Conservation (phyloP, 495 filamentous ascomycete species). For the Opeltia flavorubescens region DNA sequence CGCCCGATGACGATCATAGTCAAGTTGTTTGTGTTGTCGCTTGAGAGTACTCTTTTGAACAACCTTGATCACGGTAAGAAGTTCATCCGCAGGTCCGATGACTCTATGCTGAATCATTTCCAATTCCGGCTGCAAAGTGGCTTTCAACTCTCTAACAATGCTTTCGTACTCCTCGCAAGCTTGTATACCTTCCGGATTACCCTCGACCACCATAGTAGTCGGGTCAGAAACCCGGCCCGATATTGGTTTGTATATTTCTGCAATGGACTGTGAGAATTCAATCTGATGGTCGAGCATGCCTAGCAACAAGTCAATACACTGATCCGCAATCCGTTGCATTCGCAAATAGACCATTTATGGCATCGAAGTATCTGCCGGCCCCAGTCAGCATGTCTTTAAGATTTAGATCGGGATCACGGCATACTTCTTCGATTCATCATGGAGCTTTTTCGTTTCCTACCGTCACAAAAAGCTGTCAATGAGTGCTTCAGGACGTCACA, state of each 20-base stretch:
- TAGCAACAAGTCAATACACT: constrained; percentile 20
- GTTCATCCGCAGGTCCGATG: constrained; percentile 85
- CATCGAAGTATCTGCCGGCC: constrained; percentile 61
- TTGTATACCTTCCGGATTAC: constrained; percentile 84
- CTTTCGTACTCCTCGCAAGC: constrained; percentile 95
- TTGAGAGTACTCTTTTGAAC: constrained; percentile 81
- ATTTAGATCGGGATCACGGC: not conserved
- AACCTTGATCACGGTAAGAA: constrained; percentile 88
- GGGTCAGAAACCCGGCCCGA: constrained; percentile 92
- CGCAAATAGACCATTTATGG: constrained; percentile 61
- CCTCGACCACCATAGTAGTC: constrained; percentile 61
- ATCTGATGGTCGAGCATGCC: constrained; percentile 96
- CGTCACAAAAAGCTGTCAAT: constrained; percentile 6
- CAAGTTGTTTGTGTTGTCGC: constrained; percentile 92
- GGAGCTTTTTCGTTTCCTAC: constrained; percentile 82
- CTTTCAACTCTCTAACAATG: constrained; percentile 81
- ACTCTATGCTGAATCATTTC: constrained; percentile 95
- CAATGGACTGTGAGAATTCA: constrained; percentile 90
- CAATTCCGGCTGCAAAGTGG: constrained; percentile 75
- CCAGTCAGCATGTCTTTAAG: constrained; percentile 4
- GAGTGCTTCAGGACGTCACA: not conserved
- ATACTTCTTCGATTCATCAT: constrained; percentile 84
- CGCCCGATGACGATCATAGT: constrained; percentile 77
- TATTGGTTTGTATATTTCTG: constrained; percentile 96
- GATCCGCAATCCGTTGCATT: not conserved